Base-by-base conservation (phyloP, 805 yeast genomes). In the Wickerhamiella qilinensis region DNA sequence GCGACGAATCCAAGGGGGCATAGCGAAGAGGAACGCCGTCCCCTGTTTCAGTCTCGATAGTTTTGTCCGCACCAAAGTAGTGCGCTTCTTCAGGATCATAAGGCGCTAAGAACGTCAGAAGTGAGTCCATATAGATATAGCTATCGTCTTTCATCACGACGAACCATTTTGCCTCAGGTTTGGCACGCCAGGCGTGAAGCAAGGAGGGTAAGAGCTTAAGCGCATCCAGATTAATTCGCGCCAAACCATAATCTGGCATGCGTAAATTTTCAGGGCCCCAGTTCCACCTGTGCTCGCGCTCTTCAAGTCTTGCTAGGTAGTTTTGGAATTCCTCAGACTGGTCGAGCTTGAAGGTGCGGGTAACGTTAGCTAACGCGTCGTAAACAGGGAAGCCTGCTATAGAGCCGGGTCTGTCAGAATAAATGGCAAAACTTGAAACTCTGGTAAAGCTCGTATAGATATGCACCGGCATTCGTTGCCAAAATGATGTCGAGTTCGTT, bases 1-100 rank as follows among this genome's bases (percentile, higher is more conserved):
- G 53, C 8, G 62, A 63, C 1, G 58, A 46, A 4, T 63, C 65
- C n/a, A 64, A 63, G 38, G 59, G 62, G 14, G 61, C 63, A 43
- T 58, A 60, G 20, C 41, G 40, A 16, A 56, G 56, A 1, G 49
- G 49, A 6, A 22, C 25, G 11, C 6, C 11, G 11, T 22, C 25
- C 9, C 25, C 11, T 7, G 6, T 11, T 6, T 7, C 9, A 22
- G 6, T 6, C 9, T 22, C 9, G 25, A 11, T 11, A 6, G 6
- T 6, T 11, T 22, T 6, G 9, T 22, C 11, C 25, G 11, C 11
- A 11, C 25, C 25, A 22, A 22, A 22, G 25, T 22, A 22, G 25
- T 22, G 25, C 25, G 9, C 9, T 6, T 6, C 11, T 6, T 22
- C 11, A 6, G 25, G 25, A 11, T 22, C 11, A 6, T 7, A 11